These are phyloP conservation scores for Kalanchoe fedtschenkoi DNA, from an alignment of 164 flowering plant genomes.

Conservation along the genomic window DNA sequence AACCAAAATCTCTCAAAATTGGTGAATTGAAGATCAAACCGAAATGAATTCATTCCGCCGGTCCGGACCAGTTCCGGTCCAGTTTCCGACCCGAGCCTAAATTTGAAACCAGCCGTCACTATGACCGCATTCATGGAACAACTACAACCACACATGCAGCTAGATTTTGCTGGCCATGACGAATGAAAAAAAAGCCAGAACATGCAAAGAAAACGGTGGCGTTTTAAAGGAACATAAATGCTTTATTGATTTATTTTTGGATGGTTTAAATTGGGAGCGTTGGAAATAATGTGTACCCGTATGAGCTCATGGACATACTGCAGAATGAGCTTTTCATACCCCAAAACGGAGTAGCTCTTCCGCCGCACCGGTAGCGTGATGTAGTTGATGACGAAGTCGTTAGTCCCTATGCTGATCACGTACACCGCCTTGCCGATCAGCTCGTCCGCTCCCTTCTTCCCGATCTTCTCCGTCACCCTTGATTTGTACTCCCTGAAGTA, in stretches of 20 bases:
- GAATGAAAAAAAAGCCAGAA: too few species aligned
- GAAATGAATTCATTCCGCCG: too few species aligned
- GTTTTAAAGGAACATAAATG: background rate
- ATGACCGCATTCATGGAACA: too few species aligned
- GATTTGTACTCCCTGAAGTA: slow-evolving; percentile 25
- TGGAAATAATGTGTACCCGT: slow-evolving; percentile 22
- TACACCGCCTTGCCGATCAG: slow-evolving; percentile 17
- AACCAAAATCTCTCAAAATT: too few species aligned
- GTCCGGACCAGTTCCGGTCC: too few species aligned
- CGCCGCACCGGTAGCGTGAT: slow-evolving; percentile 17
- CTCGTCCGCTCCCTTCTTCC: slow-evolving; percentile 12
- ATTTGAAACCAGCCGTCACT: too few species aligned
- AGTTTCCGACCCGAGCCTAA: too few species aligned
- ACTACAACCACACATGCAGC: background rate
- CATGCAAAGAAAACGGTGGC: too few species aligned
- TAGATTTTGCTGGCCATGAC: background rate
- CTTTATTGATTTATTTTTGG: too few species aligned
- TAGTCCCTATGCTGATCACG: slow-evolving; percentile 29
- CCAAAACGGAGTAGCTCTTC: slow-evolving; percentile 10
- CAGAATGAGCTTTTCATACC: slow-evolving; percentile 18
- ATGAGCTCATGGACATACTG: slow-evolving; percentile 13
- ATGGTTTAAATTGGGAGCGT: too few species aligned
- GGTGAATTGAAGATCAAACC: too few species aligned
- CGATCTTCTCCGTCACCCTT: slow-evolving; percentile 15
- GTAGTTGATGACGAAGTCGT: slow-evolving; percentile 29